phyloP scores from a whole-genome alignment of 1,284 basidiomycete genomes.

The Puccinia coronata region DNA sequence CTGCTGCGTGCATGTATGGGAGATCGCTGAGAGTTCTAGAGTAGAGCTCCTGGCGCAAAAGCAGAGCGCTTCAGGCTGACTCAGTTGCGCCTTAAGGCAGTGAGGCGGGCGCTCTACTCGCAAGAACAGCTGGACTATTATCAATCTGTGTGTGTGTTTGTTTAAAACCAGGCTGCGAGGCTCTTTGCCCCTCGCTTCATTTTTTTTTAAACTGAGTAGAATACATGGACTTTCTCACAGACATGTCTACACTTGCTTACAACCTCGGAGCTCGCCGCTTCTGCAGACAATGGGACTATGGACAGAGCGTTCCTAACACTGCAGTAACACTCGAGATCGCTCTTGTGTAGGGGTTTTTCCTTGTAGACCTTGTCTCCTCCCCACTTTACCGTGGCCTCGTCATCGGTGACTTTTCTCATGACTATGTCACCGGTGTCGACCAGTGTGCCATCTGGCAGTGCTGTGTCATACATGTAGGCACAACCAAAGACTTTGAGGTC shows the following conservation, averaged over 20 bases:
- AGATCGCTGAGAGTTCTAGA: neutral
- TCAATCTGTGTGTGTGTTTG: neutral
- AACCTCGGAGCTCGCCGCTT: neutral
- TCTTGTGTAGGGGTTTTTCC: neutral
- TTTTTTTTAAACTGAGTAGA: neutral
- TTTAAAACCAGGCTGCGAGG: neutral
- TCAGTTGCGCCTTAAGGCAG: neutral
- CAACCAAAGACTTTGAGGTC: neutral
- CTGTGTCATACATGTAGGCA: neutral
- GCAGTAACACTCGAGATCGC: neutral
- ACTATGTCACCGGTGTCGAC: neutral
- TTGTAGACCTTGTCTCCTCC: neutral
- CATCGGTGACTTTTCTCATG: neutral
- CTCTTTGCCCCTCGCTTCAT: too few relatives aligned
- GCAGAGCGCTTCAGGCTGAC: neutral
- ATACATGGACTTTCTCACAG: neutral
- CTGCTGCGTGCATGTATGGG: neutral
- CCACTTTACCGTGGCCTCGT: neutral
- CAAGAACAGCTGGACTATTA: too few relatives aligned
- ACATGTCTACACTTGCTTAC: neutral
- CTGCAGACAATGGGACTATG: neutral
- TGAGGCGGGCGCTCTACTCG: too few relatives aligned
- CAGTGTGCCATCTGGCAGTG: neutral
- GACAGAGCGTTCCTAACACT: neutral
- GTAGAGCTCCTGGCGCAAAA: neutral